A percentile compares a stretch with the other conserved stretches of the same genome.
Conservation (phyloP, 257 asterid species). For the Lycium barbarum region DNA sequence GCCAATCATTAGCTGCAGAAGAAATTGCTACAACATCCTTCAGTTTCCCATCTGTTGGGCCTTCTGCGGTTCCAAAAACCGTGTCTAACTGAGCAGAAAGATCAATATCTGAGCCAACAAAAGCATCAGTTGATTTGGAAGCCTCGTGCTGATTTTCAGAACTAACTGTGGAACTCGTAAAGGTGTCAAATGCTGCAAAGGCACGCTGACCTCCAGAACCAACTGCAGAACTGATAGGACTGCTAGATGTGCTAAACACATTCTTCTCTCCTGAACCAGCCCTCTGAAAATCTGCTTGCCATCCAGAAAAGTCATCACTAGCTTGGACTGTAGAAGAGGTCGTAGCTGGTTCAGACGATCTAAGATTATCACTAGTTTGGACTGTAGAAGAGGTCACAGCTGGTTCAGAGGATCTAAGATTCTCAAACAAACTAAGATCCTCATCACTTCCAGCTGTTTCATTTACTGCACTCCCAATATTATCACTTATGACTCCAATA, state of each 20-base stretch:
- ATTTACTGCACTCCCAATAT: constrained; percentile 37
- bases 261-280: constrained; percentile 52
- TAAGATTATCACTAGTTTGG: constrained; percentile 36
- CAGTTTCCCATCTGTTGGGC: constrained; percentile 40
- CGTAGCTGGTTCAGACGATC: constrained; percentile 48
- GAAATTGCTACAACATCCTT: constrained; percentile 48
- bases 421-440: constrained; percentile 57
- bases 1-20: constrained; percentile 57
- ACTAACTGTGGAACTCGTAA: constrained; percentile 38
- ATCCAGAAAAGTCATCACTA: constrained; percentile 57
- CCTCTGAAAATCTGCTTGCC: constrained; percentile 86
- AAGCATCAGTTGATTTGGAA: constrained; percentile 34
- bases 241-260: constrained; percentile 45
- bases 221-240: constrained; percentile 37
- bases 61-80: constrained; percentile 59
- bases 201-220: constrained; percentile 42
- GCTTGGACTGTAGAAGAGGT: constrained; percentile 40
- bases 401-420: constrained; percentile 50
- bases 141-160: constrained; percentile 43
- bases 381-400: constrained; percentile 43
- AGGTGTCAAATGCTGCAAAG: constrained; percentile 45
- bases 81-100: constrained; percentile 67
- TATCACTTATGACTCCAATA: constrained; percentile 36
- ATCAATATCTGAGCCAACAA: constrained; percentile 48
- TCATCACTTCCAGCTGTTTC: constrained; percentile 49